Evolutionary conservation across 2,329 filamentous ascomycete species (phyloP).

Genomic region (Penicillium sp.): DNA sequence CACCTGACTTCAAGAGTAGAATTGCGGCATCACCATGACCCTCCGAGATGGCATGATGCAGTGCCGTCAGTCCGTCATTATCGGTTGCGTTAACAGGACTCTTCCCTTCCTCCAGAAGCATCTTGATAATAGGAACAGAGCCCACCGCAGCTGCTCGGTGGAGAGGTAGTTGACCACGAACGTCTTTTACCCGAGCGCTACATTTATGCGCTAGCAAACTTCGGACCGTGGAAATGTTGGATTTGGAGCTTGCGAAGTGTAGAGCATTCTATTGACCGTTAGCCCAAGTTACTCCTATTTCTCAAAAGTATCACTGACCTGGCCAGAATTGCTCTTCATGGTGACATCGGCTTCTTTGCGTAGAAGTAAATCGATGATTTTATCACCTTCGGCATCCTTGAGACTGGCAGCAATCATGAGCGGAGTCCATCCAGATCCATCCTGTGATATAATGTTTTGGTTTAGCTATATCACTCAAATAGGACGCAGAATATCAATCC

Average conservation of each 20-base stretch:
- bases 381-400: constrained; percentile 53
- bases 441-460: constrained; percentile 37
- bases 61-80: constrained; percentile 78
- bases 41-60: constrained; percentile 74
- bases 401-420: constrained; percentile 58
- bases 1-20: constrained; percentile 80
- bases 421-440: constrained; percentile 57
- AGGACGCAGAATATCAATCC: no score
- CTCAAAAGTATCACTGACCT: constrained; percentile 37
- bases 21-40: constrained; percentile 81
- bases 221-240: constrained; percentile 79
- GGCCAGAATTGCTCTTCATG: constrained; percentile 50
- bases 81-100: constrained; percentile 88
- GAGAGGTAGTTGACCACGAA: constrained; percentile 84
- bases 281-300: background rate
- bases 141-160: constrained; percentile 92
- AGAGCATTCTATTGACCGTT: constrained; percentile 70
- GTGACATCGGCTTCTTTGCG: constrained; percentile 56
- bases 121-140: constrained; percentile 81
- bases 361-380: constrained; percentile 53
- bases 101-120: constrained; percentile 73
- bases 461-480: background rate
- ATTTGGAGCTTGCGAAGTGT: constrained; percentile 91
- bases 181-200: constrained; percentile 80
- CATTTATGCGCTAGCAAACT: constrained; percentile 78